Evolutionary conservation across 2,329 filamentous ascomycete species (phyloP), one percentile per base, ranked within the genome.

Genomic region (Arthrinium phaeospermum): DNA sequence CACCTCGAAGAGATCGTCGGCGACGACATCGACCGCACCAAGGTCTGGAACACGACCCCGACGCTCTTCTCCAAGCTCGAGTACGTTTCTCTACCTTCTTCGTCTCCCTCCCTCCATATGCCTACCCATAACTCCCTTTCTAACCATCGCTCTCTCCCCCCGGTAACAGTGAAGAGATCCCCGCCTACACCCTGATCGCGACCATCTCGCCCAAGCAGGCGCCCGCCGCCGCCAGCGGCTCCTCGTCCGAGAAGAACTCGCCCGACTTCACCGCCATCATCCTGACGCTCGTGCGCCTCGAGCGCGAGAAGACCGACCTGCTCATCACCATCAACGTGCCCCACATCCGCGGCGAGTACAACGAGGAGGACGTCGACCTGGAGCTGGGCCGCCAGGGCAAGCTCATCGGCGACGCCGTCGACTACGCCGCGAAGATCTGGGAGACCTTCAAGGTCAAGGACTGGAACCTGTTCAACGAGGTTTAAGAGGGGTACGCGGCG

Each of bases 321-420:
- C 85, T 98, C 67, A 90, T 98, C 74, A 93, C 93, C 53, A 90
- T 98, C 79, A 98, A 98, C 82, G 93, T 97, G 68, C 96, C 95
- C 41, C 92, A 96, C 79, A 92, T 94, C 76, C 87, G 90, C 76
- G 91, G 92, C 74, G 90, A 93, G 81, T 94, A 94, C 80, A 86
- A 91, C 77, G 89, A 91, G 81, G 91, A 92, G 12, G 91, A 94
- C 45, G 90, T 96, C 22, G 90, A 94, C 78, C 83, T 91, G 71
- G 87, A 90, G 78, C 82, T 90, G 72, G 91, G 91, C 22, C 91
- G 89, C 79, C 88, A 89, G 78, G 93, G 91, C 4, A 87, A 90
- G 81, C 83, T 93, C 75, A 91, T 94, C 77, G 92, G 91, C 70
- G 88, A 92, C 77, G 89, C 88, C 7, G 88, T 92, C 49, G 92